phyloP scores from a whole-genome alignment of 2,329 filamentous ascomycete species.

The Nigrospora sphaerica region DNA sequence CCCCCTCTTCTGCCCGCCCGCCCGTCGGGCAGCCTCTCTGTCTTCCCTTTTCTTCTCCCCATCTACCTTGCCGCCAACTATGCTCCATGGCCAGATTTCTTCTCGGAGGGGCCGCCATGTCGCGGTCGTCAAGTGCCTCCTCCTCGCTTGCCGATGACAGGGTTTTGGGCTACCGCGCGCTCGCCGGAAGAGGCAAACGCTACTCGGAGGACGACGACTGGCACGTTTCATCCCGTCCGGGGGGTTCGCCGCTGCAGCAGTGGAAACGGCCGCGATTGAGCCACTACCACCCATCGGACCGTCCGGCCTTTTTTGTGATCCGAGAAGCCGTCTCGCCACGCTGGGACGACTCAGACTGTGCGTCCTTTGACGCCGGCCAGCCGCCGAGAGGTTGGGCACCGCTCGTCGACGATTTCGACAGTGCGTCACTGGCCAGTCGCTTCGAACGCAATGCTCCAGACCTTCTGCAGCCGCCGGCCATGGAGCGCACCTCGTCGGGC shows the following conservation, averaged over 20 bases:
- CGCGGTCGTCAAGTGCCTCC: constrained; percentile 24
- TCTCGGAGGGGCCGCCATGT: constrained; percentile 23
- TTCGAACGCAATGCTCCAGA: neutral
- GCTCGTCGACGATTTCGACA: too few species aligned
- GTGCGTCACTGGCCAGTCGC: too few species aligned
- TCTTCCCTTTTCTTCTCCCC: constrained; percentile 2
- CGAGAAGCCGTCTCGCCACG: constrained; percentile 13
- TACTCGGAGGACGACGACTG: constrained; percentile 27
- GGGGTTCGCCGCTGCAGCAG: constrained; percentile 30
- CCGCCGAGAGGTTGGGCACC: neutral
- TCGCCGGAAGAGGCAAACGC: constrained; percentile 29
- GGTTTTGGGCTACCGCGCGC: constrained; percentile 13
- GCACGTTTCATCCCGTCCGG: constrained; percentile 15
- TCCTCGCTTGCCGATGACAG: constrained; percentile 13
- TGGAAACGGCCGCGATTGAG: constrained; percentile 16
- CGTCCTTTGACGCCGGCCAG: neutral
- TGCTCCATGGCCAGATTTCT: constrained; percentile 27
- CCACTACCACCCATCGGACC: constrained; percentile 4
- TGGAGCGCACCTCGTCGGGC: constrained; percentile 44
- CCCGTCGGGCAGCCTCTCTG: neutral
- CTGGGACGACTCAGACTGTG: neutral
- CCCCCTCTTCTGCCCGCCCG: neutral
- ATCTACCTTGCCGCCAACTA: constrained; percentile 12
- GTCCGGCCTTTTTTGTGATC: constrained; percentile 24
- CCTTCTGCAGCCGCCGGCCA: constrained; percentile 12